Evolutionary conservation across 73 alveolate species (phyloP).

Genomic region (Paramecium pentaurelia): DNA sequence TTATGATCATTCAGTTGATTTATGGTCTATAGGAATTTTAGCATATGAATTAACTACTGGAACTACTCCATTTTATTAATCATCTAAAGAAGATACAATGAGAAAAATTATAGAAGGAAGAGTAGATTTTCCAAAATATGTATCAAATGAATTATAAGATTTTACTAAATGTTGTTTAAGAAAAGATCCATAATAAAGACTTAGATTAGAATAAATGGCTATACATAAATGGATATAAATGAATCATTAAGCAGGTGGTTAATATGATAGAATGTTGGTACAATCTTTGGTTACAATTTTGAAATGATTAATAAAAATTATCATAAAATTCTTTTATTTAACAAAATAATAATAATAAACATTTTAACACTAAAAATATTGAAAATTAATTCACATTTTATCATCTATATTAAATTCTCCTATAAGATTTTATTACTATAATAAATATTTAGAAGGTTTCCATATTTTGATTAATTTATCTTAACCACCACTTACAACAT

Average conservation of each 20-base stretch:
- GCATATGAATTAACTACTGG: conserved; percentile 84
- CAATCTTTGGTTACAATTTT: not conserved
- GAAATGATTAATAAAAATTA: not conserved
- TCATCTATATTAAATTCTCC: not conserved
- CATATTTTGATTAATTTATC: not conserved
- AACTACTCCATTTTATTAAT: conserved; percentile 70
- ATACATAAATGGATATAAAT: not conserved
- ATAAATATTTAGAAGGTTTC: not conserved
- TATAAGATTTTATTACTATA: not conserved
- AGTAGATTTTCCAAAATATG: conserved; percentile 47
- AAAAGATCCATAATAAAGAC: conserved; percentile 26
- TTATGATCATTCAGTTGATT: conserved; percentile 77
- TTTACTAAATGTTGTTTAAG: conserved; percentile 2
- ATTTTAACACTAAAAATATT: not conserved
- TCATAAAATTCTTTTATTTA: not conserved
- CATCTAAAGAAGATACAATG: conserved; percentile 59
- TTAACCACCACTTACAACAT: conserved; percentile 13
- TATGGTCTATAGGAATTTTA: conserved; percentile 82
- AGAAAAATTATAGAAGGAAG: conserved; percentile 52
- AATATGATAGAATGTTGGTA: conserved; percentile 15
- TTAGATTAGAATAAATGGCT: conserved; percentile 25
- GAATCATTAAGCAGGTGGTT: not conserved
- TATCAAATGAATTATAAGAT: conserved; percentile 19
- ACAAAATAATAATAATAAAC: not conserved
- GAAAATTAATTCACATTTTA: not conserved